A percentile compares a stretch with the other conserved stretches of the same genome.
These are phyloP conservation scores for Umbellularia californica DNA, from an alignment of 164 flowering plant species.

Conservation along the genomic window DNA sequence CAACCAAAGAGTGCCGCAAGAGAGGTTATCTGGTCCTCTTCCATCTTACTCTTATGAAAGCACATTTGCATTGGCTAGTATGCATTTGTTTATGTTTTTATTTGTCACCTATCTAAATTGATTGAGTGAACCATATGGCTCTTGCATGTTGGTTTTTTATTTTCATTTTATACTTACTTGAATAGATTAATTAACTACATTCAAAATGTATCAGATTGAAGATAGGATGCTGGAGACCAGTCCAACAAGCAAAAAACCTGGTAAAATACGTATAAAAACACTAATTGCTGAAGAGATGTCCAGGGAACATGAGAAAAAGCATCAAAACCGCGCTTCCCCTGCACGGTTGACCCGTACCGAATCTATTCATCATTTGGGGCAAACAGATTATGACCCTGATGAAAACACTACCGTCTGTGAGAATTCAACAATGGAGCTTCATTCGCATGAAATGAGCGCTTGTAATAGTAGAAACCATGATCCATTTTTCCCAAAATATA, in stretches of 20 bases:
- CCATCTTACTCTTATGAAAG: too few species aligned
- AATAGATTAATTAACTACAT: background rate
- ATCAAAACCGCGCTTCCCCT: constrained; percentile 31
- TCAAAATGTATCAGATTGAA: constrained; percentile 25
- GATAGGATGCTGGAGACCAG: constrained; percentile 21
- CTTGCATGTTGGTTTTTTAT: background rate
- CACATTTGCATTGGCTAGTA: background rate
- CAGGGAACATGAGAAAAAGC: constrained; percentile 37
- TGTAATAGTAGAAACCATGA: constrained; percentile 12
- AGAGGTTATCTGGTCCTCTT: background rate
- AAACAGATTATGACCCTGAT: constrained; percentile 16
- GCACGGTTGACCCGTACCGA: constrained; percentile 19
- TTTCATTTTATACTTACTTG: background rate
- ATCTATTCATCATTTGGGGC: constrained; percentile 32
- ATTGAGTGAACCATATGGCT: background rate
- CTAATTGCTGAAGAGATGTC: constrained; percentile 39
- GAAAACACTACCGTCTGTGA: constrained; percentile 8
- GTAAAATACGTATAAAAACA: constrained; percentile 38
- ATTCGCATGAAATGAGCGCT: constrained; percentile 7
- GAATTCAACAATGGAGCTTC: constrained; percentile 3
- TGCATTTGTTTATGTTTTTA: background rate
- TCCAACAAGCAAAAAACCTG: constrained; percentile 33
- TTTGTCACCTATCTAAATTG: background rate
- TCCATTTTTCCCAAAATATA: constrained; percentile 9
- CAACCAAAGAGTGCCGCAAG: too few species aligned